Evolutionary conservation across 148 eudicot genomes (phyloP), one percentile per base, ranked within the genome.

Genomic region (Silene uniflora): DNA sequence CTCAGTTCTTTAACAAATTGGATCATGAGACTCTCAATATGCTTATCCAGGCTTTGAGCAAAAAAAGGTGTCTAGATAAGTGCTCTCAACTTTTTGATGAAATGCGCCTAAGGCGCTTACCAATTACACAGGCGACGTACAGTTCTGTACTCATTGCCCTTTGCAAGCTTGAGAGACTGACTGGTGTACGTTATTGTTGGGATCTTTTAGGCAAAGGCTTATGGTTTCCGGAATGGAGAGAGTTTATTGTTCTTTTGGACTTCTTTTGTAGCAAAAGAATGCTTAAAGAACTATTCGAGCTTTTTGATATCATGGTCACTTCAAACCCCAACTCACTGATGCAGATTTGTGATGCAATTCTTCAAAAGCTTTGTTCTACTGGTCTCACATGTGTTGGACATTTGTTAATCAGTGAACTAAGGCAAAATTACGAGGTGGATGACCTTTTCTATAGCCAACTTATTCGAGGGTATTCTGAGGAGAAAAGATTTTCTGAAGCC

Each of bases 21-120:
- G 89, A 87, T 71, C 73, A 75, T n/a, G 87, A 83, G 78, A 78
- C 85, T 73, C 87, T 88, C 16, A 89, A 86, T 80, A 21, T 75
- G 52, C 80, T 88, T 13, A 83, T 88, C 75, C 85, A 82, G 77
- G 75, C 79, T 79, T 82, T 83, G 25, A 55, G 82, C 74, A 81
- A 74, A 84, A 87, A 77, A 67, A 93, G 91, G n/a, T 81, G 79
- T 25, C 16, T 79, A 11, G 72, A 74, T 60, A 83, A 73, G 27
- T 84, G 89, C 67, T 77, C 61, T 58, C 66, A 62, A 67, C 75
- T 90, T 68, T 71, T 90, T 78, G 75, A 71, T 35, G 84, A 73
- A 67, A 86, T 93, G 89, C 18, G 60, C 65, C 75, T 77, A 81
- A 84, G 80, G 80, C 71, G 71, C 54, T 65, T 81, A 59, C 74